Evolutionary conservation across 2,329 filamentous ascomycete species (phyloP), one percentile per base, ranked within the genome.

Genomic region (Thermomyces lanuginosus): DNA sequence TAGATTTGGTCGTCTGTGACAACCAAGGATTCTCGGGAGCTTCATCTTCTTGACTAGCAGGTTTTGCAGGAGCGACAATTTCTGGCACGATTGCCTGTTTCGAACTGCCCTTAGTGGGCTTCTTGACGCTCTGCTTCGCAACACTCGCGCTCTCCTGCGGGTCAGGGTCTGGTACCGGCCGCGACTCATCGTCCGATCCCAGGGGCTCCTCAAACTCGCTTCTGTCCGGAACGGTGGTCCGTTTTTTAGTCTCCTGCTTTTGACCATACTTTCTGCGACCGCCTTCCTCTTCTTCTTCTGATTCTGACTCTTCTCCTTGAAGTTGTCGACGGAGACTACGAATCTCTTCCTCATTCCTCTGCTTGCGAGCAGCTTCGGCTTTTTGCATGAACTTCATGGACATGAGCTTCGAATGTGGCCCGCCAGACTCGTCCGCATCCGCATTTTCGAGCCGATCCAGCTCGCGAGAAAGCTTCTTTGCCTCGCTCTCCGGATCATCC

Each of bases 341-440:
- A 8, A 81, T 58, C 30, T 81, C 69, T 30, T 79, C 76, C 41
- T 92, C 80, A 39, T 95, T 93, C 31, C 72, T 68, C 36, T 76
- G 70, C 50, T 76, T 83, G 42, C 72, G 72, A 19, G 72, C 64
- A 15, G 76, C 77, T 44, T 93, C 84, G 1, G 83, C 81, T 38
- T 76, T 82, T 42, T 76, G 72, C 89, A 98, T 95, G 49, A 98
- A 98, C 34, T 81, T 80, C 76, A 98, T 82, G 27, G 69, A 67
- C 52, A 80, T 72, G 5, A 98, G 58, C 40, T 71, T 76, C 8
- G 75, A 74, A 39, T 67, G 63, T 0, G 68, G 67, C 10, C 47
- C 46, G 19, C 49, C 49, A 19, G 48, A 42, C 16, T 48, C 49
- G 21, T 45, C 43, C 3, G 40, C 42, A 10, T 56, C 52, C 9